phyloP scores from a whole-genome alignment of 345 rosid species.

The Lepidium sativum region DNA sequence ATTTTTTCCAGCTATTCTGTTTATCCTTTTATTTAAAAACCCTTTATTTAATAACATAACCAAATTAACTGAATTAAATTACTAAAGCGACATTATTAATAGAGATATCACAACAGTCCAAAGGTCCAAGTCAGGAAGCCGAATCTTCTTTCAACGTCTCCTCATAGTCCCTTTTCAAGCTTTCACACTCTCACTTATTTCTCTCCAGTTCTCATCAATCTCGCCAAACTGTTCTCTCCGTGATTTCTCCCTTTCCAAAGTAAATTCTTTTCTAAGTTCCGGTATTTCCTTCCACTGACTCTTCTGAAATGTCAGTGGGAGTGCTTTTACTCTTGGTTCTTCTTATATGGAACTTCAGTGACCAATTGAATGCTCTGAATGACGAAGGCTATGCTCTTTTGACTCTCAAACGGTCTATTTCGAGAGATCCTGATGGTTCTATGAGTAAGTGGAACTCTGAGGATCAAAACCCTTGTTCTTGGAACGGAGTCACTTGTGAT shows the following conservation, averaged over 20 bases:
- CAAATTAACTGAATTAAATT: too few species aligned
- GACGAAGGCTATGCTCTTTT: slow-evolving; percentile 64
- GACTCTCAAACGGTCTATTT: slow-evolving; percentile 54
- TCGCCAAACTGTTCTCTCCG: slow-evolving; percentile 16
- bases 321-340: slow-evolving; percentile 22
- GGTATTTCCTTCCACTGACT: neutral
- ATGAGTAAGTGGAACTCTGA: slow-evolving; percentile 72
- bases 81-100: neutral
- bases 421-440: slow-evolving; percentile 69
- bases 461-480: slow-evolving; percentile 67
- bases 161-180: slow-evolving; percentile 9
- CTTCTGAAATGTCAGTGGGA: slow-evolving; percentile 25
- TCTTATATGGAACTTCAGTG: slow-evolving; percentile 28
- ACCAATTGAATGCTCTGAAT: slow-evolving; percentile 35
- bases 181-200: slow-evolving; percentile 16
- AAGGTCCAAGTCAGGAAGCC: slow-evolving; percentile 9
- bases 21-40: too few species aligned
- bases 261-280: neutral
- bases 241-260: neutral
- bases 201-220: slow-evolving; percentile 17
- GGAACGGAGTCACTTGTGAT: slow-evolving; percentile 91
- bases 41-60: too few species aligned
- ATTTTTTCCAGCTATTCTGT: too few species aligned
- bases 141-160: slow-evolving; percentile 22
- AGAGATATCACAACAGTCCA: slow-evolving; percentile 1